Base-by-base conservation (phyloP, 768 basidiomycete species). In the Mycena venus region DNA sequence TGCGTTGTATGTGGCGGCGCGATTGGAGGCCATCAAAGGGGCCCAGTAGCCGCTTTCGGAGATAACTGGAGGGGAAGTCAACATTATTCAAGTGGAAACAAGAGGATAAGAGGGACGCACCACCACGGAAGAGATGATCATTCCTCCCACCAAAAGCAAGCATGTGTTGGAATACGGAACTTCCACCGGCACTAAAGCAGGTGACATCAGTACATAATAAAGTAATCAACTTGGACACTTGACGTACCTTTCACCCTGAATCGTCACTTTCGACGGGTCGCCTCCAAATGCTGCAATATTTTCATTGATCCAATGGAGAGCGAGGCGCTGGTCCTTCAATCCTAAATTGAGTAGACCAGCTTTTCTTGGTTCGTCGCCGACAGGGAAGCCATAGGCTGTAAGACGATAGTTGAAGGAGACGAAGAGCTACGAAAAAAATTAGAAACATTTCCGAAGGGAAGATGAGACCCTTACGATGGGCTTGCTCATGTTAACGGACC, bases 301-400 rank as follows among this genome's bases (percentile, higher is more conserved):
- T 59, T 68, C 67, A 60, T 49, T 68, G 56, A 68, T 68, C 67
- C 67, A 68, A 59, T 68, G 67, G 42, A 68, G 67, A 68, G 67
- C 67, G 56, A 68, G 67, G 56, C 67, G 56, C 67, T 68, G 67
- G 56, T 68, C 67, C 67, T 68, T 68, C 67, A 68, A 68, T 68
- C 67, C 67, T 68, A 68, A 68, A 68, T 68, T 68, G 67, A 68
- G 67, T 68, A 68, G 56, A 68, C 67, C 67, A 68, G 67, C 67
- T 9, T 68, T 59, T 68, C 56, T 68, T 56, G 67, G 56, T 60
- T 68, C 67, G 32, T 68, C 67, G 56, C 67, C 67, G 55, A 68
- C 67, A 68, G 67, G 67, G 67, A 68, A 68, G 67, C 67, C 67
- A 68, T 68, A 68, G 67, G 67, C 67, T 68, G 67, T 68, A 68